Conservation (phyloP, 1,284 basidiomycete species). For the Macrocybe sp. region DNA sequence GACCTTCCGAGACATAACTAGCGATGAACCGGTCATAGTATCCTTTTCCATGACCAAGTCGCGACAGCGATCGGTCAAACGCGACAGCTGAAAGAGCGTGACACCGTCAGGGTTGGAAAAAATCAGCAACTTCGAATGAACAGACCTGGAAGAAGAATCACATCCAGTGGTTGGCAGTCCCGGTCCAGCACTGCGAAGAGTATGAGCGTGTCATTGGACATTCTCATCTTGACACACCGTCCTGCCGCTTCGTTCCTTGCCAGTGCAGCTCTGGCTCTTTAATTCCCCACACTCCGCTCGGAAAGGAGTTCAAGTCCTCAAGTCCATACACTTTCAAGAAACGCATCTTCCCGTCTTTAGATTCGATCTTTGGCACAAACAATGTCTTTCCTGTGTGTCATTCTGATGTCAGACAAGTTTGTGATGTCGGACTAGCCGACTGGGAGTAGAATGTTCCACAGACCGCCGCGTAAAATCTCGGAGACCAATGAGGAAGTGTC, state of each 20-base stretch:
- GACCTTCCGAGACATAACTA: conserved; percentile 38
- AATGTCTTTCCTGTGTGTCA: conserved; percentile 51
- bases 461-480: conserved; percentile 42
- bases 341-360: conserved; percentile 52
- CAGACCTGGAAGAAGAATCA: conserved; percentile 68
- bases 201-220: not conserved
- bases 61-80: conserved; percentile 66
- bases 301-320: conserved; percentile 53
- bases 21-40: conserved; percentile 75
- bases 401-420: too few species aligned
- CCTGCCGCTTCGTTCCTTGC: conserved; percentile 38
- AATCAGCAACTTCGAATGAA: conserved; percentile 3
- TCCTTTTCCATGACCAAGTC: conserved; percentile 76
- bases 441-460: not conserved
- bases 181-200: conserved; percentile 37
- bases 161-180: conserved; percentile 43
- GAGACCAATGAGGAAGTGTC: conserved; percentile 49
- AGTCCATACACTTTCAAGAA: conserved; percentile 55
- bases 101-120: not conserved
- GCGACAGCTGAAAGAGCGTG: conserved; percentile 50
- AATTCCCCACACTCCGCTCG: conserved; percentile 67
- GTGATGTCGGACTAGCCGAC: not conserved
- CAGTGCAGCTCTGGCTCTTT: conserved; percentile 54
- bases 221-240: conserved; percentile 35
- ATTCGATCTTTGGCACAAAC: conserved; percentile 63